phyloP scores from a whole-genome alignment of 148 eudicot genomes.

The Oxyria digyna region DNA sequence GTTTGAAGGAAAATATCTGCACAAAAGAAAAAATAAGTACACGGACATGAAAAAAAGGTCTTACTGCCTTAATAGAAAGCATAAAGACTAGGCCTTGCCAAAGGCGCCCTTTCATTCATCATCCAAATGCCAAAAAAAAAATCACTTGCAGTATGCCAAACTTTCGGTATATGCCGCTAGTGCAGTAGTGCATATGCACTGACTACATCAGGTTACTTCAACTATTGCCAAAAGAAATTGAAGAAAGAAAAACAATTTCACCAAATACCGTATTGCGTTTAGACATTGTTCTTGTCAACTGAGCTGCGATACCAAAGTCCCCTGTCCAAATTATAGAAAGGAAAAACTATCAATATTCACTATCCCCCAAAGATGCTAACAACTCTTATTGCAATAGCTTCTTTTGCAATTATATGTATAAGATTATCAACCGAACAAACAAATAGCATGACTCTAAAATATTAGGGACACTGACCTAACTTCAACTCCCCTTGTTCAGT shows the following conservation, averaged over 20 bases:
- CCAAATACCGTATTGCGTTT: constrained; percentile 82
- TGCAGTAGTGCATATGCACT: neutral
- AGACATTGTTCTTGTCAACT: constrained; percentile 96
- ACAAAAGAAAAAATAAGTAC: neutral
- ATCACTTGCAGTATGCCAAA: neutral
- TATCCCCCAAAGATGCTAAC: neutral
- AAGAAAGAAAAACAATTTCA: constrained; percentile 1
- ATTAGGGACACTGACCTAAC: constrained; percentile 46
- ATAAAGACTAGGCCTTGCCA: too few relatives aligned
- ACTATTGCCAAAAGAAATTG: neutral
- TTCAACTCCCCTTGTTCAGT: constrained; percentile 99
- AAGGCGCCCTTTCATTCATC: neutral
- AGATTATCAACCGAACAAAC: neutral
- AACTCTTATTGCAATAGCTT: neutral
- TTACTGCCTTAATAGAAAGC: neutral
- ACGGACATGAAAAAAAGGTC: neutral
- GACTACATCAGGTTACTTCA: neutral
- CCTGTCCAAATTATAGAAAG: constrained; percentile 35
- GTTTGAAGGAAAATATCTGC: neutral
- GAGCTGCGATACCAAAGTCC: constrained; percentile 99
- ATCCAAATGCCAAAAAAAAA: neutral
- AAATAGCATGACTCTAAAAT: neutral
- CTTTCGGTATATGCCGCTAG: neutral
- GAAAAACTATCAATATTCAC: neutral
- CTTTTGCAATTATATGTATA: neutral